Evolutionary conservation across 257 asterid species (phyloP), one percentile per base, ranked within the genome.

Genomic region (Nicotiana knightiana): DNA sequence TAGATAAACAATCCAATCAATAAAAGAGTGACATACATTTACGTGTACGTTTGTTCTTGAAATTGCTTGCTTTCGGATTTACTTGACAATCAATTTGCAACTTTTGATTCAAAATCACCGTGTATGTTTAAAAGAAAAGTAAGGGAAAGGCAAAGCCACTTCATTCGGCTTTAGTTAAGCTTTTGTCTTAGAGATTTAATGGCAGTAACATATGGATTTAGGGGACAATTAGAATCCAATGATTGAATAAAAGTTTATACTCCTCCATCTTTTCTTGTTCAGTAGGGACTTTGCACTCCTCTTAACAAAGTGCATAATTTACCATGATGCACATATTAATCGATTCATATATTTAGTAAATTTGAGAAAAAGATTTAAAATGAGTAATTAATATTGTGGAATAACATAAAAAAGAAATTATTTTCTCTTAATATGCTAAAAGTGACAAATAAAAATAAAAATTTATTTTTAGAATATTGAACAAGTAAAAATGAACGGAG

Each of bases 181-280:
- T 48, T 71, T 71, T 46, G 8, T 43, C n/a, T 70, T 70, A 59
- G 28, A 24, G n/a, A 58, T 48, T 32, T 80, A 9, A 13, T 75
- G 54, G 46, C 63, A 28, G 64, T 43, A 11, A 21, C 55, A 26
- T 58, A 24, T 61, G 13, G 12, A 43, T 82, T 71, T 71, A 63
- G 73, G 59, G 73, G 62, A 46, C 28, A 82, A n/a, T 33, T 30
- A 77, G 63, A 28, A 43, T 57, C 75, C 63, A 82, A 82, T 82
- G 81, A 82, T 82, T 71, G 81, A 33, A 68, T 73, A 55, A 21
- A 55, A 62, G 46, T 68, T 7, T 35, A 46, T 24, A 71, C 30
- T 43, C 24, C 58, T 24, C 35, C 3, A 32, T 32, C 12, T 11
- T 61, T 39, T 80, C n/a, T 21, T 21, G 24, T 21, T 21, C 24